A percentile compares a stretch with the other conserved stretches of the same genome.
Conservation (phyloP, 2,329 filamentous ascomycete genomes). For the Trichoderma simmonsii region DNA sequence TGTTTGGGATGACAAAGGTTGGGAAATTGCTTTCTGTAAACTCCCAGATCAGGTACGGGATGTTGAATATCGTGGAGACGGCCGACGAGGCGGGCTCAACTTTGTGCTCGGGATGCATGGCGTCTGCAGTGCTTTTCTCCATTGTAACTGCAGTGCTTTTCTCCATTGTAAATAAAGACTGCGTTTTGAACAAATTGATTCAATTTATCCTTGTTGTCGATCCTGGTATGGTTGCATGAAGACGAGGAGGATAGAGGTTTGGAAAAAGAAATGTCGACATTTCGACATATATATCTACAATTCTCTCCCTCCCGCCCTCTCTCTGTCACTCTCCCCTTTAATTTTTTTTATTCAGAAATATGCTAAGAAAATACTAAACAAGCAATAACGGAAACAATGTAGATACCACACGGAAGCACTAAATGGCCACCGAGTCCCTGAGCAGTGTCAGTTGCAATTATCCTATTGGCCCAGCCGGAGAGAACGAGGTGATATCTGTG, state of each 20-base stretch:
- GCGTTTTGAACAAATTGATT: background rate
- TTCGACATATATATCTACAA: background rate
- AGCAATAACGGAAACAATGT: background rate
- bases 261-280: background rate
- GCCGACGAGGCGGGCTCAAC: background rate
- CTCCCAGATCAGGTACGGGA: background rate
- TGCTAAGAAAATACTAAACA: background rate
- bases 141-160: background rate
- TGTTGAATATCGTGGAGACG: background rate
- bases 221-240: background rate
- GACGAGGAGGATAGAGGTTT: background rate
- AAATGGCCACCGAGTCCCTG: background rate
- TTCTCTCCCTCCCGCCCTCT: background rate
- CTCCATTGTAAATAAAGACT: background rate
- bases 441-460: background rate
- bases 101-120: background rate
- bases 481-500: background rate
- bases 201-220: background rate
- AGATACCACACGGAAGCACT: background rate
- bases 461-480: background rate
- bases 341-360: background rate
- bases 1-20: background rate
- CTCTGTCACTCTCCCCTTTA: background rate
- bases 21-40: background rate
- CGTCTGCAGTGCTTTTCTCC: background rate